Conservation (phyloP, 1,284 basidiomycete species). For the Fomitopsis schrenkii region DNA sequence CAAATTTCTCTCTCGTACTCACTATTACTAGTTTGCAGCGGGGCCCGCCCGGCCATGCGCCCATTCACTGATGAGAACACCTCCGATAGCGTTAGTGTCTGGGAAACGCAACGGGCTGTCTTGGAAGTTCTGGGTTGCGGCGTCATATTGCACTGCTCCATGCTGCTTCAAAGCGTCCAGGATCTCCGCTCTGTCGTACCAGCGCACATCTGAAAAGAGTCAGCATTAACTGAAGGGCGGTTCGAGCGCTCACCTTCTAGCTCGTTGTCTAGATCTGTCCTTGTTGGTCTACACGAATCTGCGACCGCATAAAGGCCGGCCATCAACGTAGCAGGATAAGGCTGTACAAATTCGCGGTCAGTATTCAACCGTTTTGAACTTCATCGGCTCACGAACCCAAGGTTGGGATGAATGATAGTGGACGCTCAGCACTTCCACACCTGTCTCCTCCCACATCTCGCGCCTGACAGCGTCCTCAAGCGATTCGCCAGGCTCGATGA, state of each 20-base stretch:
- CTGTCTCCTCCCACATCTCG: conserved; percentile 95
- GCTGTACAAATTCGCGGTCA: conserved; percentile 38
- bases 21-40: background rate
- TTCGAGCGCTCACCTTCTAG: conserved; percentile 68
- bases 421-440: conserved; percentile 80
- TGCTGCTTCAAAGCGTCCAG: conserved; percentile 55
- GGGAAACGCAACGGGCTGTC: conserved; percentile 58
- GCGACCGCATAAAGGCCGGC: conserved; percentile 83
- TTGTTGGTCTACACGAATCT: conserved; percentile 70
- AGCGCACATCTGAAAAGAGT: conserved; percentile 70
- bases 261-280: conserved; percentile 92
- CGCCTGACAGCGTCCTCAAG: conserved; percentile 93
- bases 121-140: conserved; percentile 22
- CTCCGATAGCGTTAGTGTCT: conserved; percentile 65
- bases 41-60: conserved; percentile 36
- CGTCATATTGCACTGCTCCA: conserved; percentile 49
- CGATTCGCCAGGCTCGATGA: conserved; percentile 88
- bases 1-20: no score
- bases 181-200: conserved; percentile 79
- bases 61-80: conserved; percentile 68
- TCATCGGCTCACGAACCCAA: conserved; percentile 49
- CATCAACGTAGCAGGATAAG: conserved; percentile 89
- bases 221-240: background rate
- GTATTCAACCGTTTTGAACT: background rate
- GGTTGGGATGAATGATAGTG: conserved; percentile 85